phyloP scores from a whole-genome alignment of 2,329 filamentous ascomycete genomes.

The Beauveria varroae region DNA sequence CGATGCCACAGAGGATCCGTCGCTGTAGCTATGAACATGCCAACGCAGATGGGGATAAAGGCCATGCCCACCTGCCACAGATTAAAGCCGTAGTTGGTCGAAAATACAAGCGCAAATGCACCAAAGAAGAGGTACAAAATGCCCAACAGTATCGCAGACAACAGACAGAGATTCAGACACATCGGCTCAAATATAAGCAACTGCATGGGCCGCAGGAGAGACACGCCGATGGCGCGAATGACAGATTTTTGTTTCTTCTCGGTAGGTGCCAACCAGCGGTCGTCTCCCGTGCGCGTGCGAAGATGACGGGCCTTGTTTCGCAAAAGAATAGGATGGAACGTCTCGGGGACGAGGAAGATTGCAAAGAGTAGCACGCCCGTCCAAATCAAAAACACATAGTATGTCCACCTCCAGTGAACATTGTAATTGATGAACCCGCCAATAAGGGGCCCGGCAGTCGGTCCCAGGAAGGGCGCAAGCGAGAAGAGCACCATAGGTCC shows the following conservation, averaged over 20 bases:
- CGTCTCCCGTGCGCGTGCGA: slow-evolving; percentile 69
- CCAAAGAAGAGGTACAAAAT: slow-evolving; percentile 89
- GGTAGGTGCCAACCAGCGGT: slow-evolving; percentile 67
- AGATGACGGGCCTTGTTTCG: slow-evolving; percentile 62
- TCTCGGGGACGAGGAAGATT: slow-evolving; percentile 75
- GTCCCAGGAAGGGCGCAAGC: slow-evolving; percentile 55
- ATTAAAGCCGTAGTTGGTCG: slow-evolving; percentile 64
- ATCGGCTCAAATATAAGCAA: slow-evolving; percentile 78
- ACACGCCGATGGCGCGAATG: slow-evolving; percentile 47
- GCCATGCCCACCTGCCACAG: slow-evolving; percentile 73
- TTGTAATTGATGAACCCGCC: slow-evolving; percentile 80
- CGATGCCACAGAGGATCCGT: slow-evolving; percentile 60
- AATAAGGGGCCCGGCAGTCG: slow-evolving; percentile 50
- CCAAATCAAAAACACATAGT: slow-evolving; percentile 83
- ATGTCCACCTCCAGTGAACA: slow-evolving; percentile 70
- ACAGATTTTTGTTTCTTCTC: slow-evolving; percentile 68
- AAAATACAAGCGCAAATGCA: slow-evolving; percentile 75
- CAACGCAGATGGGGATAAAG: slow-evolving; percentile 64
- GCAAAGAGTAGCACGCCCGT: slow-evolving; percentile 53
- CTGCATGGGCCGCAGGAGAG: slow-evolving; percentile 65
- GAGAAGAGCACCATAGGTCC: slow-evolving; percentile 80
- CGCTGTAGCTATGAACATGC: slow-evolving; percentile 56
- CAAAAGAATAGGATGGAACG: slow-evolving; percentile 71
- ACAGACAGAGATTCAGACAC: slow-evolving; percentile 73
- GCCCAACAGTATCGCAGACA: slow-evolving; percentile 77